Conservation (phyloP, 1,284 basidiomycete genomes). For the Trametes sp. region DNA sequence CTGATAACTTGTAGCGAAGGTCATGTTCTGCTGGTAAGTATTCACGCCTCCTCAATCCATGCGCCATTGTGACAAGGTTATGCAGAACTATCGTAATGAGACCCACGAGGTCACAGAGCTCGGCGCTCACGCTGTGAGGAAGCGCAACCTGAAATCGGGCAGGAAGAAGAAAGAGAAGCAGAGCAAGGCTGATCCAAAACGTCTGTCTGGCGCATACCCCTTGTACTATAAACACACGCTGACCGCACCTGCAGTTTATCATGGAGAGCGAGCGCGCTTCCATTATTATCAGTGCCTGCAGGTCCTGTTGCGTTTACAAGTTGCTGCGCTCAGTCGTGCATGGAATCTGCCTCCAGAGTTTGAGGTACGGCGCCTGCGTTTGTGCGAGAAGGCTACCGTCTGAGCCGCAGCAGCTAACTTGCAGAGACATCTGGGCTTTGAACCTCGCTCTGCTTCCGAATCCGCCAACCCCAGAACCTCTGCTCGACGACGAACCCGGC, state of each 20-base stretch:
- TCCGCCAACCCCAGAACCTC: slow-evolving; percentile 68
- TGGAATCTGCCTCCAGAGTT: slow-evolving; percentile 83
- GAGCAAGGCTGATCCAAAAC: slow-evolving; percentile 62
- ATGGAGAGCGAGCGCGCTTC: slow-evolving; percentile 77
- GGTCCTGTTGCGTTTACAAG: slow-evolving; percentile 78
- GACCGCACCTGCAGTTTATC: slow-evolving; percentile 76
- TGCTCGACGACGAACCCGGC: slow-evolving; percentile 48
- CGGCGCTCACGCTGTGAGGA: slow-evolving; percentile 65
- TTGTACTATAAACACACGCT: too few species aligned
- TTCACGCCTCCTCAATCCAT: neutral
- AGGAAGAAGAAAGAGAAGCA: slow-evolving; percentile 56
- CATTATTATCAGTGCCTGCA: slow-evolving; percentile 87
- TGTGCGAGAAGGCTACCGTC: neutral
- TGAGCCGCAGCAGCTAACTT: slow-evolving; percentile 61
- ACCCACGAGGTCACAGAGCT: slow-evolving; percentile 64
- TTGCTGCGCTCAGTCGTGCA: slow-evolving; percentile 62
- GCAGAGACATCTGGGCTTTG: slow-evolving; percentile 84
- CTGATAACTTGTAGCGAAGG: slow-evolving; percentile 80
- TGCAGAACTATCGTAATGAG: slow-evolving; percentile 79
- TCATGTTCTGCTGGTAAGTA: slow-evolving; percentile 74
- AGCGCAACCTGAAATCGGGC: slow-evolving; percentile 64
- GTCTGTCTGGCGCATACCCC: slow-evolving; percentile 46
- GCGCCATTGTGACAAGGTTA: too few species aligned
- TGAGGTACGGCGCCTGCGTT: slow-evolving; percentile 59
- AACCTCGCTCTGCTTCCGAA: slow-evolving; percentile 71